These are phyloP conservation scores for Choricystis sp. DNA, from an alignment of 139 green algal species.

Conservation along the genomic window DNA sequence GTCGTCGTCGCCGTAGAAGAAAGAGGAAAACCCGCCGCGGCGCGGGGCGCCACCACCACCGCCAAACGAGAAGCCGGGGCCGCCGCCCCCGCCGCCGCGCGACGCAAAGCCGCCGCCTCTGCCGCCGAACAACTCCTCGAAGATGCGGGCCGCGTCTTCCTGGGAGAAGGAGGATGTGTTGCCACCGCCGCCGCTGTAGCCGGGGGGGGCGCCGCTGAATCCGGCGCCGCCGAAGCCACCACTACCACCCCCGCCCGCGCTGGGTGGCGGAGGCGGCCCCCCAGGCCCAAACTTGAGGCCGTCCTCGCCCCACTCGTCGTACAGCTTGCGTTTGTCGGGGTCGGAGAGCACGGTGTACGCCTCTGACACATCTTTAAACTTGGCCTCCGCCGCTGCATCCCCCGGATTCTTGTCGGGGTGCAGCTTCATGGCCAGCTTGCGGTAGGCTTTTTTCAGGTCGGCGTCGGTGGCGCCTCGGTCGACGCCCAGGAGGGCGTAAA, in stretches of 20 bases:
- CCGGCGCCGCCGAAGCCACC: constrained; percentile 2
- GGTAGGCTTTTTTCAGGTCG: constrained; percentile 76
- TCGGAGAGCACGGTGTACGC: constrained; percentile 33
- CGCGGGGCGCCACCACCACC: background rate
- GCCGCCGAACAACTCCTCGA: constrained; percentile 23
- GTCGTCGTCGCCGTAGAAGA: background rate
- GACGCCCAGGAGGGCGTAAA: constrained; percentile 87
- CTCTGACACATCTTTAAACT: constrained; percentile 36
- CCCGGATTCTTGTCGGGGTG: constrained; percentile 23
- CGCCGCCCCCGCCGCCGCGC: constrained; percentile 8
- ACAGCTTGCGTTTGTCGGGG: constrained; percentile 54
- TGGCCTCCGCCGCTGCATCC: constrained; percentile 22
- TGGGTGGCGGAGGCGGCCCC: constrained; percentile 9
- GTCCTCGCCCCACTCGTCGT: constrained; percentile 93
- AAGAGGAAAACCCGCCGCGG: background rate
- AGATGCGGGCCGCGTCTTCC: constrained; percentile 14
- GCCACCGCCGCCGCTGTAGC: background rate
- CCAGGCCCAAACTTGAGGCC: constrained; percentile 79
- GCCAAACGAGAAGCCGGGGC: constrained; percentile 1
- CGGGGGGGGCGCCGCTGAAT: constrained; percentile 3
- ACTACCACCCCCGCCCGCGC: constrained; percentile 1
- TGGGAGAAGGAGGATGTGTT: too few species aligned
- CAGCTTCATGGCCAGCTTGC: constrained; percentile 14
- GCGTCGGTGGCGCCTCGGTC: constrained; percentile 36
- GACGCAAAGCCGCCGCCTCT: too few species aligned